Percentiles rank a stretch among this genome's conserved stretches.
Conservation (phyloP, 169 alveolate species). For the Plasmodium fragile region DNA sequence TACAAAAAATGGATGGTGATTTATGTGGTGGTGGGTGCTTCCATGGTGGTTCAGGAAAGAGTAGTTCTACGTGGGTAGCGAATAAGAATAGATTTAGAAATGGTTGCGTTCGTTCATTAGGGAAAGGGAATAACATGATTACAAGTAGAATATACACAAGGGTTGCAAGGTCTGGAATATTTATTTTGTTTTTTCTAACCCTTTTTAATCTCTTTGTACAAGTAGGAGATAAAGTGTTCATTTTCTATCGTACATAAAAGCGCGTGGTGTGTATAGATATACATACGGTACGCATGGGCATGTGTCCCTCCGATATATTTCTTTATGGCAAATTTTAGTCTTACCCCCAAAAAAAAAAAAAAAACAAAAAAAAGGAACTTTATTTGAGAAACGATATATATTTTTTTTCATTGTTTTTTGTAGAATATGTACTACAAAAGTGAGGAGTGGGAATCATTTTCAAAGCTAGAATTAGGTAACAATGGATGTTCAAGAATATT, state of each 20-base stretch:
- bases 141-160: neutral
- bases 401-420: neutral
- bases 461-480: neutral
- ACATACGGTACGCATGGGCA: neutral
- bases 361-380: too few species aligned
- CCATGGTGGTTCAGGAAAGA: neutral
- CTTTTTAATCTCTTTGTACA: neutral
- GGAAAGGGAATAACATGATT: neutral
- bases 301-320: neutral
- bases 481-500: neutral
- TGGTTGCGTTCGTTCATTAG: neutral
- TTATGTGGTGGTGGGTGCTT: neutral
- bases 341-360: neutral
- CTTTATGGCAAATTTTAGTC: neutral
- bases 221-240: neutral
- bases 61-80: neutral
- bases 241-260: neutral
- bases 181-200: neutral
- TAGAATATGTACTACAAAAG: neutral
- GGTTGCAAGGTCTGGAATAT: neutral
- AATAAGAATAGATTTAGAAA: neutral
- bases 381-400: too few species aligned
- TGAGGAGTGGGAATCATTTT: neutral
- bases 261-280: neutral
- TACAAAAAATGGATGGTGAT: neutral